Conservation (phyloP, 148 eudicot genomes). For the Drosera capensis region DNA sequence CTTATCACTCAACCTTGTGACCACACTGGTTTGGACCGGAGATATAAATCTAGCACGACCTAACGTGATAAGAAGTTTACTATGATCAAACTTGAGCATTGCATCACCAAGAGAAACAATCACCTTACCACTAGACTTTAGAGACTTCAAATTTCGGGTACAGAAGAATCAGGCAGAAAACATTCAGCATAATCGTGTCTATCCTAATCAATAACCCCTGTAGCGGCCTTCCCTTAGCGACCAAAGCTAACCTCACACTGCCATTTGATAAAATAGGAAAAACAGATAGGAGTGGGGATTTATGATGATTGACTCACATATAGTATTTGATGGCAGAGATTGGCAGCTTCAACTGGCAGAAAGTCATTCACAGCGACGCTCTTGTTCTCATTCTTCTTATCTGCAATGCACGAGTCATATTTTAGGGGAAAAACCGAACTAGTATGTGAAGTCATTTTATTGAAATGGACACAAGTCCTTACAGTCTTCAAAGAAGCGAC, state of each 20-base stretch:
- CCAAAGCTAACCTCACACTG: not conserved
- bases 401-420: slow-evolving; percentile 11
- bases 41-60: too few relatives aligned
- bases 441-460: not conserved
- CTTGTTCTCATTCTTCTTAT: slow-evolving; percentile 60
- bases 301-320: slow-evolving; percentile 18
- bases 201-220: too few relatives aligned
- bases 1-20: too few relatives aligned
- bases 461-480: slow-evolving; percentile 10
- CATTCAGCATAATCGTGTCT: too few relatives aligned
- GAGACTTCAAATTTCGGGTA: too few relatives aligned
- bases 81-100: too few relatives aligned
- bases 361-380: slow-evolving; percentile 42
- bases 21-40: too few relatives aligned
- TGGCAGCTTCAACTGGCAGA: slow-evolving; percentile 41
- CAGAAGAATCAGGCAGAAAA: too few relatives aligned
- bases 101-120: too few relatives aligned
- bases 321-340: slow-evolving; percentile 39
- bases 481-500: slow-evolving; percentile 52
- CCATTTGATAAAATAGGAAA: not conserved
- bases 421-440: not conserved
- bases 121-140: too few relatives aligned
- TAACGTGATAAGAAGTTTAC: too few relatives aligned
- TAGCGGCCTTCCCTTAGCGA: not conserved
- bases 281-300: not conserved